Base-by-base conservation (phyloP, 306 rosid species). In the Casuarina equisetifolia region DNA sequence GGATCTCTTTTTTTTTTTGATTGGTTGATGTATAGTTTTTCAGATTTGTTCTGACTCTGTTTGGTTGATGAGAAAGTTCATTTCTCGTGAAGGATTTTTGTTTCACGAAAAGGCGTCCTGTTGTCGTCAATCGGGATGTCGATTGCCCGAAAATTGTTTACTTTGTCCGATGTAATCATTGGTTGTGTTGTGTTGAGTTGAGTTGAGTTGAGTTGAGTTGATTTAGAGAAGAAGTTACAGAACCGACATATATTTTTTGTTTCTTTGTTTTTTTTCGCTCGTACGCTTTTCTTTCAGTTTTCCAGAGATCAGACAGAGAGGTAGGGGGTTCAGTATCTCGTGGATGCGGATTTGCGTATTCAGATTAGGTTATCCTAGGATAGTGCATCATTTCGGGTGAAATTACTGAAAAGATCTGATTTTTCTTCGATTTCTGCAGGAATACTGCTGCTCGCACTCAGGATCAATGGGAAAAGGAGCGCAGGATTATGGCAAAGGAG, bases 21-120 rank as follows among this genome's bases (percentile, higher is more conserved):
- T 58, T 58, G 9, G 32, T 58, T 58, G 15, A 58, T 58, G 32
- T 58, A 1, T 58, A 9, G 40, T 58, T 25, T 58, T 39, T 25
- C 64, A 2, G 6, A 58, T 25, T 20, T 20, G 19, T 38, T 57
- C 15, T 57, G 39, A 25, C 36, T 20, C 25, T 58, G 39, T 58
- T 58, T 58, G 64, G 64, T 58, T 58, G 64, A 36, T 35, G 64
- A 58, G 64, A 58, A 58, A 58, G 25, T 58, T 20, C 64, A 9
- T 3, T 8, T 7, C 2, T 5, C n/a, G 13, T 48, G 51, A 48
- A 48, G 51, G 51, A 13, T 48, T 48, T 44, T 48, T 48, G 13
- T 48, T 10, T 48, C 3, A 0, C 32, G 32, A 25, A 48, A 48
- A 48, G 12, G 3, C 15, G 13, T 12, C 2, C 3, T 6, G 57